These are phyloP conservation scores for Pinus taeda DNA, from an alignment of 75 land plant genomes.

Conservation along the genomic window DNA sequence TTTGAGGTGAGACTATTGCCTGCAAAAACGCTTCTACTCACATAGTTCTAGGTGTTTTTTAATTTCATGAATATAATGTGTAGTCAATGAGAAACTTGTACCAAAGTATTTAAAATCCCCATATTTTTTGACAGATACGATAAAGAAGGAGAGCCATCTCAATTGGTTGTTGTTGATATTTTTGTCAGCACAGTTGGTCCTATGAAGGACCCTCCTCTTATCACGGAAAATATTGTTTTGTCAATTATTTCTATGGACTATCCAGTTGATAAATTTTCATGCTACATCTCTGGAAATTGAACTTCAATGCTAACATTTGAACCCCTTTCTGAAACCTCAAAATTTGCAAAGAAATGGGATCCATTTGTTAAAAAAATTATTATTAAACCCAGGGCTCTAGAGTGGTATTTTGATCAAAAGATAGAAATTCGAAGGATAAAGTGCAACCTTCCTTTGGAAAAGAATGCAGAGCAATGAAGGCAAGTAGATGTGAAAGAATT, in stretches of 20 bases:
- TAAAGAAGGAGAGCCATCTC: conserved; percentile 35
- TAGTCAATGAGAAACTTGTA: neutral
- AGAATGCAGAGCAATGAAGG: conserved; percentile 66
- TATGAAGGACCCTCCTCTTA: conserved; percentile 40
- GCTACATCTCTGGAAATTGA: conserved; percentile 64
- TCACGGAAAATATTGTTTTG: conserved; percentile 42
- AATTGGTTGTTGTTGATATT: conserved; percentile 33
- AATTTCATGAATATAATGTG: neutral
- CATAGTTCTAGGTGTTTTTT: neutral
- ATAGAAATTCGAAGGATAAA: conserved; percentile 53
- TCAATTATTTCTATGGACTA: conserved; percentile 59
- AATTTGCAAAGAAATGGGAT: conserved; percentile 58
- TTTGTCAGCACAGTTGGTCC: conserved; percentile 45
- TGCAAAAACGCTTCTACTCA: neutral
- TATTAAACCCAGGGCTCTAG: conserved; percentile 60
- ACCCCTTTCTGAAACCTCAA: conserved; percentile 46
- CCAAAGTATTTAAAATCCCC: neutral
- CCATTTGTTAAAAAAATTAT: conserved; percentile 48
- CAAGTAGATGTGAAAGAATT: conserved; percentile 2
- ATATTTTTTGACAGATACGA: conserved; percentile 28
- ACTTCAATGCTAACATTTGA: conserved; percentile 56
- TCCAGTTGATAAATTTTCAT: conserved; percentile 53
- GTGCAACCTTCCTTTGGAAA: conserved; percentile 46
- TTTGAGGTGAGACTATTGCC: conserved; percentile 14
- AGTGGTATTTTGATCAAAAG: conserved; percentile 50